A percentile compares a stretch with the other conserved stretches of the same genome.
These are phyloP conservation scores for Dendrobium nobile DNA, from an alignment of 106 monocot species.

Conservation along the genomic window DNA sequence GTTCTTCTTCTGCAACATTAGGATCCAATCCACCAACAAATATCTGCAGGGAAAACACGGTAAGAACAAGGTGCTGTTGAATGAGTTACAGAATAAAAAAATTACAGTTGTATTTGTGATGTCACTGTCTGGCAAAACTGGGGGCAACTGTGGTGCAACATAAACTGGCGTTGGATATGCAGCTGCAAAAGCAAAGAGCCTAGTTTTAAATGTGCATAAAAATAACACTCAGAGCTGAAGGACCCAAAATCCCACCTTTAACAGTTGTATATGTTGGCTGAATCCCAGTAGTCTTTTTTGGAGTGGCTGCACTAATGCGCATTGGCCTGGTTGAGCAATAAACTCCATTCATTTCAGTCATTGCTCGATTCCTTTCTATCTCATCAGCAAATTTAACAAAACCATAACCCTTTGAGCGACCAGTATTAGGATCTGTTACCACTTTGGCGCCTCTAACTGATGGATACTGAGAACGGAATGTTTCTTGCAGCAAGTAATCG, in stretches of 20 bases:
- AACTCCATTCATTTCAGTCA: constrained; percentile 98
- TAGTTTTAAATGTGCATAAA: neutral
- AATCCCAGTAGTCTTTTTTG: constrained; percentile 65
- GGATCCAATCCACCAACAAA: constrained; percentile 92
- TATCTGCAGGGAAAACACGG: constrained; percentile 50
- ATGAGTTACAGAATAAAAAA: constrained; percentile 2
- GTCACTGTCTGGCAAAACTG: constrained; percentile 74
- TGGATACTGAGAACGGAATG: constrained; percentile 73
- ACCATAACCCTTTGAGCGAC: constrained; percentile 94
- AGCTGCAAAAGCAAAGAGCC: constrained; percentile 26
- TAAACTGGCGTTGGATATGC: constrained; percentile 56
- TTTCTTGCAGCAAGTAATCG: constrained; percentile 91
- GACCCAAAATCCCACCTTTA: constrained; percentile 35
- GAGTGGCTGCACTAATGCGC: constrained; percentile 94
- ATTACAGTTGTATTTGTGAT: constrained; percentile 87
- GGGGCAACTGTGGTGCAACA: constrained; percentile 47
- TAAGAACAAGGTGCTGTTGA: neutral
- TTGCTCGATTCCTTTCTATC: constrained; percentile 85
- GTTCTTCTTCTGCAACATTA: constrained; percentile 84
- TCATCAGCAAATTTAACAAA: constrained; percentile 99
- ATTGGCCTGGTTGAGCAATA: constrained; percentile 94
- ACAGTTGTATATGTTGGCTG: constrained; percentile 50
- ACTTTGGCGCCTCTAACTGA: constrained; percentile 96
- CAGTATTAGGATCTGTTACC: constrained; percentile 88
- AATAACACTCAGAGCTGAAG: neutral